These are phyloP conservation scores for Aureobasidium leucospermi DNA, from an alignment of 2,329 filamentous ascomycete genomes.

Conservation along the genomic window DNA sequence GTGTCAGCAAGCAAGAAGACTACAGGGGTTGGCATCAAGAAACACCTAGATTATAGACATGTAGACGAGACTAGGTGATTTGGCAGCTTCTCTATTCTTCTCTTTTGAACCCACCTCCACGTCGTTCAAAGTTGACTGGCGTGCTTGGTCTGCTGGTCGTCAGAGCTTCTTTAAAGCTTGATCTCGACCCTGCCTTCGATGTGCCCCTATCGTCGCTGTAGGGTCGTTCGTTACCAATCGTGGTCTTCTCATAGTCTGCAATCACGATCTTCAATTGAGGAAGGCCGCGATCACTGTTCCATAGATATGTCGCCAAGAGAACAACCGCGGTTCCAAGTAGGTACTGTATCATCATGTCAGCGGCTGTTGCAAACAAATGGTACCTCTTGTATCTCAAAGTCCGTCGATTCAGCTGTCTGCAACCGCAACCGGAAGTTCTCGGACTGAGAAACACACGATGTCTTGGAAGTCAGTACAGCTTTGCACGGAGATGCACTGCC, in stretches of 20 bases:
- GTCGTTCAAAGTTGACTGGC: slow-evolving; percentile 24
- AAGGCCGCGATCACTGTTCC: slow-evolving; percentile 56
- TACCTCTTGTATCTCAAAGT: too few relatives aligned
- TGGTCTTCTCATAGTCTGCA: slow-evolving; percentile 69
- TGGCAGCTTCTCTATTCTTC: slow-evolving; percentile 24
- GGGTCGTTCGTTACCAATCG: slow-evolving; percentile 40
- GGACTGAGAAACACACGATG: too few relatives aligned
- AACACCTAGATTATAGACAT: neutral
- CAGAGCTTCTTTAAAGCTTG: slow-evolving; percentile 42
- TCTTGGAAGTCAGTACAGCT: too few relatives aligned
- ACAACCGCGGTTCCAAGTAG: slow-evolving; percentile 72
- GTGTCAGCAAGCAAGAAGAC: neutral
- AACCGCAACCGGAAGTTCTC: too few relatives aligned
- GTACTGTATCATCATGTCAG: slow-evolving; percentile 52
- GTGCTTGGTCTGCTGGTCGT: slow-evolving; percentile 42
- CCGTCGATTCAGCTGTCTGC: too few relatives aligned
- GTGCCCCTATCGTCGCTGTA: slow-evolving; percentile 29
- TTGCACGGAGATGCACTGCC: too few relatives aligned
- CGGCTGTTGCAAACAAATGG: neutral
- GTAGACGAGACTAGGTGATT: neutral
- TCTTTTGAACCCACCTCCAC: slow-evolving; percentile 25
- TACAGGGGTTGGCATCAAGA: too few relatives aligned
- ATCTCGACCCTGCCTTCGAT: slow-evolving; percentile 19
- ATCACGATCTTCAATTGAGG: slow-evolving; percentile 62
- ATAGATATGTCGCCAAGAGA: slow-evolving; percentile 75